These are phyloP conservation scores for Cadophora sp. DNA, from an alignment of 2,329 filamentous ascomycete genomes.

Conservation along the genomic window DNA sequence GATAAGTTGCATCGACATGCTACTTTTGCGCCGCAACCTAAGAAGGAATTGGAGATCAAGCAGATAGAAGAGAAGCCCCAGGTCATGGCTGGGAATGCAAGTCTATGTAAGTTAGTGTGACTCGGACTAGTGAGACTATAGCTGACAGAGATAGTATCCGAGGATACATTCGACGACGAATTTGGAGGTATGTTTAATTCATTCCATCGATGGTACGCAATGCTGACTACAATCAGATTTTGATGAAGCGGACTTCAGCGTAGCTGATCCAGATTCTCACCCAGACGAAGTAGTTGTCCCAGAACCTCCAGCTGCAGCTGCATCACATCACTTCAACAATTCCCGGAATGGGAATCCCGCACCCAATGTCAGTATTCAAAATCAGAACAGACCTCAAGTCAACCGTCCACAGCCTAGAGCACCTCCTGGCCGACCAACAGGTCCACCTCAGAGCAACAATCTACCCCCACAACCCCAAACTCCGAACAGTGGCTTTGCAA, in stretches of 20 bases:
- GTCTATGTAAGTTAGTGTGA: conserved; percentile 30
- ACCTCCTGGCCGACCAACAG: conserved; percentile 40
- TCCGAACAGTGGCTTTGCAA: conserved; percentile 40
- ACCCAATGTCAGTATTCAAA: conserved; percentile 27
- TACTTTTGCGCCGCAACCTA: conserved; percentile 57
- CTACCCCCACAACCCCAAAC: conserved; percentile 40
- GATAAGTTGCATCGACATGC: conserved; percentile 82
- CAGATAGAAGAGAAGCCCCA: conserved; percentile 35
- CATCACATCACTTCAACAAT: conserved; percentile 34
- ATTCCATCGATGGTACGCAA: conserved; percentile 38
- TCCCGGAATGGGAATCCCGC: conserved; percentile 27
- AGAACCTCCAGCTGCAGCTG: conserved; percentile 32
- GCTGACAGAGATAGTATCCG: conserved; percentile 47
- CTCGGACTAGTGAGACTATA: conserved; percentile 38
- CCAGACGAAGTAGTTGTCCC: conserved; percentile 77
- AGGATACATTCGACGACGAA: conserved; percentile 55
- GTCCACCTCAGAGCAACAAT: conserved; percentile 25
- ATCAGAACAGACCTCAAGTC: conserved; percentile 42
- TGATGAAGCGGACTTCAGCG: conserved; percentile 78
- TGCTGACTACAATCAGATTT: conserved; percentile 61
- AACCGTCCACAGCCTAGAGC: conserved; percentile 37
- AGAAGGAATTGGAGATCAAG: conserved; percentile 42
- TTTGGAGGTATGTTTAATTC: conserved; percentile 58
- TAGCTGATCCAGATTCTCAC: conserved; percentile 67
- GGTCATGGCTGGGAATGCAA: conserved; percentile 24